These are phyloP conservation scores for Neonectria coccinea DNA, from an alignment of 2,329 filamentous ascomycete species.

Conservation along the genomic window DNA sequence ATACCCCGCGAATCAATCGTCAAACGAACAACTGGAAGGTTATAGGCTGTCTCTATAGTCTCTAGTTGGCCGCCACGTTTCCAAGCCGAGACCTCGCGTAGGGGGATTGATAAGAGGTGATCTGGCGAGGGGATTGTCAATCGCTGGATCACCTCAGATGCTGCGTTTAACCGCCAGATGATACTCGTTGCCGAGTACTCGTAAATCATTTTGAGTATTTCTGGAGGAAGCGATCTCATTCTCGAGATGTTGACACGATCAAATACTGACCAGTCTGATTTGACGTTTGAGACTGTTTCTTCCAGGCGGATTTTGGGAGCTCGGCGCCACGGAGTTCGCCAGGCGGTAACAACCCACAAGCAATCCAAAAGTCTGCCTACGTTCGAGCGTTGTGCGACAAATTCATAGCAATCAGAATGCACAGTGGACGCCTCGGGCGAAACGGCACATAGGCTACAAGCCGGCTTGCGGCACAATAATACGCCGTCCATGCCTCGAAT, in stretches of 20 bases:
- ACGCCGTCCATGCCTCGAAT: conserved; percentile 7
- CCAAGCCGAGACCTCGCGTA: conserved; percentile 21
- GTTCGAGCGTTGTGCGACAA: conserved; percentile 14
- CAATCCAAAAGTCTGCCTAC: conserved; percentile 4
- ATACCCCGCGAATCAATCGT: conserved; percentile 35
- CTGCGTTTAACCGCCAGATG: conserved; percentile 24
- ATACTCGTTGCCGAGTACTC: conserved; percentile 14
- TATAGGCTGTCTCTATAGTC: conserved; percentile 8
- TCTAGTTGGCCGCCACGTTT: conserved; percentile 16
- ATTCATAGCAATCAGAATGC: conserved; percentile 29
- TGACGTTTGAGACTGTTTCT: conserved; percentile 10
- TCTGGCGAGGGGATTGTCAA: background rate
- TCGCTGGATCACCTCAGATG: background rate
- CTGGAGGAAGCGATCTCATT: conserved; percentile 25
- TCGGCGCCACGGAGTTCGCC: conserved; percentile 27
- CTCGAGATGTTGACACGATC: background rate
- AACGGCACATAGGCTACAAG: conserved; percentile 18
- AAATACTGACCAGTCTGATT: conserved; percentile 11
- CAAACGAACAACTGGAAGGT: conserved; percentile 24
- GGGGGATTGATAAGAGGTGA: conserved; percentile 26
- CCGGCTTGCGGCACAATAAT: conserved; percentile 23
- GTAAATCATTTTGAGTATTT: conserved; percentile 25
- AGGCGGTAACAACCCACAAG: conserved; percentile 25
- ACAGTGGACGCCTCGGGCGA: conserved; percentile 24
- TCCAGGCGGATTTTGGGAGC: conserved; percentile 27